Evolutionary conservation across 1,284 basidiomycete species (phyloP).

Genomic region (Puccinia hordei): DNA sequence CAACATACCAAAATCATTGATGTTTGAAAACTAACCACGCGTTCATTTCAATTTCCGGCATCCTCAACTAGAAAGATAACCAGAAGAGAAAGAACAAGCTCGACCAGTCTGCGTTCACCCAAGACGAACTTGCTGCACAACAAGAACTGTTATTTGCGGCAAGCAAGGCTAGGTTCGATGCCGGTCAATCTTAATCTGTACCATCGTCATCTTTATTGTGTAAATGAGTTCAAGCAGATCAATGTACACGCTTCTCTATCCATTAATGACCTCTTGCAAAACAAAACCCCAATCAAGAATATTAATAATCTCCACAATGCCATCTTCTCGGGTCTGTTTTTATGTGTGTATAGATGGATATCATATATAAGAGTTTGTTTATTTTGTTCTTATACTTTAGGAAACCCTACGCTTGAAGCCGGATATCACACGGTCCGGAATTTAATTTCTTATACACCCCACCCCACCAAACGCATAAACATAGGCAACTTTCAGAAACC

Average conservation of each 20-base stretch:
- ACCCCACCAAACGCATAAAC: no score
- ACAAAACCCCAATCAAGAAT: not conserved
- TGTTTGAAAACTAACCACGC: not conserved
- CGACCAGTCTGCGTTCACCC: constrained; percentile 73
- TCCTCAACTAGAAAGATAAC: constrained; percentile 10
- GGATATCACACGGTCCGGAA: no score
- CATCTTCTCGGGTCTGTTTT: not conserved
- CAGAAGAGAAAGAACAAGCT: constrained; percentile 53
- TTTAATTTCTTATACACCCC: no score
- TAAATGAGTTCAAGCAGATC: not conserved
- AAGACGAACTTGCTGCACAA: constrained; percentile 81
- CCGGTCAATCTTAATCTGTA: constrained; percentile 52
- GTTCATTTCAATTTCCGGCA: not conserved
- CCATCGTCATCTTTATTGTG: not conserved
- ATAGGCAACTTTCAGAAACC: no score
- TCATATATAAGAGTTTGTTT: not conserved
- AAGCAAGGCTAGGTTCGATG: constrained; percentile 67
- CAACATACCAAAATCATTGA: not conserved
- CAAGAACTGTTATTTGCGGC: constrained; percentile 91
- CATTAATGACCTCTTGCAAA: not conserved
- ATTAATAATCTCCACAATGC: not conserved
- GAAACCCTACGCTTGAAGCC: no score
- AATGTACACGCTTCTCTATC: not conserved
- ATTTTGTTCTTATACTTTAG: no score
- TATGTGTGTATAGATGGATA: constrained; percentile 13